Evolutionary conservation across 2,329 filamentous ascomycete genomes (phyloP).

Genomic region (Colletotrichum viniferum): DNA sequence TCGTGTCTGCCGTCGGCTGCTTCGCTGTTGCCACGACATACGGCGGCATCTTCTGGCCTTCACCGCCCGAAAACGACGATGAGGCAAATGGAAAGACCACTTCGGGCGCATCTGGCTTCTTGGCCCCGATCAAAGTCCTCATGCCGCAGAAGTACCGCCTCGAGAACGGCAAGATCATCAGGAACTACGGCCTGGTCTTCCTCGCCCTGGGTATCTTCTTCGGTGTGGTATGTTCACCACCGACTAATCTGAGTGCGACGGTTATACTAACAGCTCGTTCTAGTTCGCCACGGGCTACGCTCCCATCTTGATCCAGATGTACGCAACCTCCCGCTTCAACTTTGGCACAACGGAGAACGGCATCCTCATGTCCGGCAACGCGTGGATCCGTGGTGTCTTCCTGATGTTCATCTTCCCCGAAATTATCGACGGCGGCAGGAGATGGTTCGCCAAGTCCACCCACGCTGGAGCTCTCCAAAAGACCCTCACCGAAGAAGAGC

Average conservation of each 20-base stretch:
- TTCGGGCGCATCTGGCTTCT: slow-evolving; percentile 52
- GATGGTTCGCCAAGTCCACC: slow-evolving; percentile 31
- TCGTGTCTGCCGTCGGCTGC: slow-evolving; percentile 55
- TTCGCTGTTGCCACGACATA: slow-evolving; percentile 33
- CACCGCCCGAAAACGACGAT: slow-evolving; percentile 27
- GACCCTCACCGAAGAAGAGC: slow-evolving; percentile 1
- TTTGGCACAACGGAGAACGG: slow-evolving; percentile 62
- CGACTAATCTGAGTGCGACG: neutral
- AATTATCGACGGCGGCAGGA: slow-evolving; percentile 53
- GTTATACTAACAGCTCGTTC: fast-evolving
- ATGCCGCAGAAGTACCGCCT: slow-evolving; percentile 60
- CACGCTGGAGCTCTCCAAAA: slow-evolving; percentile 5
- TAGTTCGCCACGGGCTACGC: slow-evolving; percentile 67
- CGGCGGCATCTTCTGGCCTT: slow-evolving; percentile 34
- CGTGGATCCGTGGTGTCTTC: slow-evolving; percentile 58
- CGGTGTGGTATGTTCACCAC: slow-evolving; percentile 52
- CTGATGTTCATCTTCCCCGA: slow-evolving; percentile 58
- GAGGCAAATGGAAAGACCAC: slow-evolving; percentile 22
- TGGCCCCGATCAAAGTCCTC: slow-evolving; percentile 68
- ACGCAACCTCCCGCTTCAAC: slow-evolving; percentile 58
- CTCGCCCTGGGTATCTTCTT: slow-evolving; percentile 70
- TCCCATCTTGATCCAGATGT: slow-evolving; percentile 64
- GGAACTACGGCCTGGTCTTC: slow-evolving; percentile 66
- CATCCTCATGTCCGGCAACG: slow-evolving; percentile 60
- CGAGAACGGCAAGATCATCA: slow-evolving; percentile 51